Percentiles rank a stretch among this genome's conserved stretches.
These are phyloP conservation scores for Tubosaeta sp. DNA, from an alignment of 768 basidiomycete species.

Conservation along the genomic window DNA sequence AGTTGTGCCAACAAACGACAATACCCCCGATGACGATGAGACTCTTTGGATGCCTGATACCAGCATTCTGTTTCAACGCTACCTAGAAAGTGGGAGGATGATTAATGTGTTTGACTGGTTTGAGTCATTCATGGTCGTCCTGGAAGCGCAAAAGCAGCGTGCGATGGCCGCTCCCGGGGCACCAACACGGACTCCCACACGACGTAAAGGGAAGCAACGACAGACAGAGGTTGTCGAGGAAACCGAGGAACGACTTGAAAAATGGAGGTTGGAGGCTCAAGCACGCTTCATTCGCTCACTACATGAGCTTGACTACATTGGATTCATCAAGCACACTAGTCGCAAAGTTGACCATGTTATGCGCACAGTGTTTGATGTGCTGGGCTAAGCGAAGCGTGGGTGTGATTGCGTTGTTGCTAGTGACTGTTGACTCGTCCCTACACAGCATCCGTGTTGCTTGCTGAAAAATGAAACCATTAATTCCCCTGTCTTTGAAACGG, in stretches of 20 bases:
- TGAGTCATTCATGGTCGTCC: conserved; percentile 63
- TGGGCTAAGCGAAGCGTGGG: conserved; percentile 15
- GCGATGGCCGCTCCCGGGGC: neutral
- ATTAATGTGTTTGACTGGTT: conserved; percentile 91
- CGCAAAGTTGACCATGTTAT: conserved; percentile 75
- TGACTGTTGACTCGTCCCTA: conserved; percentile 5
- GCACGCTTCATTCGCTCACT: conserved; percentile 75
- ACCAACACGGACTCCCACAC: conserved; percentile 14
- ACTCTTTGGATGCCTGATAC: conserved; percentile 63
- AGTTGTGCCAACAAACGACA: neutral
- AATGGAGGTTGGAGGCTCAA: conserved; percentile 63
- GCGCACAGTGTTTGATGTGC: conserved; percentile 57
- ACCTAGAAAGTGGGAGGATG: conserved; percentile 74
- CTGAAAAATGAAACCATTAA: neutral
- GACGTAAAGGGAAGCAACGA: conserved; percentile 24
- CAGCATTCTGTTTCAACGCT: conserved; percentile 71
- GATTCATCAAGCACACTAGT: conserved; percentile 75
- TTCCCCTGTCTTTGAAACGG: neutral
- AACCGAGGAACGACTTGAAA: conserved; percentile 38
- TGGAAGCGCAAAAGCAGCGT: conserved; percentile 51
- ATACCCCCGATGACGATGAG: conserved; percentile 26
- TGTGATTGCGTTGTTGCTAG: conserved; percentile 2
- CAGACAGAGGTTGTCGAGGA: conserved; percentile 22
- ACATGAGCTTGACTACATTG: conserved; percentile 79
- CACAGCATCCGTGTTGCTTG: conserved; percentile 1